phyloP scores from a whole-genome alignment of 306 rosid genomes.

The Lathyrus aphaca region DNA sequence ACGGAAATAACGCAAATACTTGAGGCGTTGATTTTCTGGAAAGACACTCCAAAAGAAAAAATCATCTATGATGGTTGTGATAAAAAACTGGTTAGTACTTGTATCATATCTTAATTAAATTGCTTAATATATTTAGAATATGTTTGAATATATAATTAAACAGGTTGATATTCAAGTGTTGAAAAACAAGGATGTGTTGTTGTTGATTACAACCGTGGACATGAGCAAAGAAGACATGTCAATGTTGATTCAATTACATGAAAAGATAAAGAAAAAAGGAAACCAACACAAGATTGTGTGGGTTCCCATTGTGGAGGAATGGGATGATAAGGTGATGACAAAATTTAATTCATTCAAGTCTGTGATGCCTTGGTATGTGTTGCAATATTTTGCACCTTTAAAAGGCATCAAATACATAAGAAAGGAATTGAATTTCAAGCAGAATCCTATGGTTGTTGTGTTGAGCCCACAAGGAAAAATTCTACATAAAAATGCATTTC shows the following conservation, averaged over 20 bases:
- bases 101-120: neutral
- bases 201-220: slow-evolving; percentile 52
- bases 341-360: slow-evolving; percentile 45
- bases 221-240: slow-evolving; percentile 42
- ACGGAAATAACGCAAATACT: slow-evolving; percentile 42
- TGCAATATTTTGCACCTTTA: slow-evolving; percentile 34
- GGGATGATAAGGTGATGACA: slow-evolving; percentile 43
- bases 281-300: too few relatives aligned
- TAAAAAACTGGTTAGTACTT: slow-evolving; percentile 35
- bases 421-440: slow-evolving; percentile 56
- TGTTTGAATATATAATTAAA: too few relatives aligned
- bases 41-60: slow-evolving; percentile 33
- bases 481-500: too few relatives aligned
- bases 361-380: slow-evolving; percentile 55
- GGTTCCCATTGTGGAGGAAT: slow-evolving; percentile 59
- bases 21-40: slow-evolving; percentile 32
- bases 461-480: too few relatives aligned
- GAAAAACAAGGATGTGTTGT: slow-evolving; percentile 45
- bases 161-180: slow-evolving; percentile 45
- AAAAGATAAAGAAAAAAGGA: slow-evolving; percentile 37
- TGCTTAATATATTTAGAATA: too few relatives aligned
- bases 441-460: too few relatives aligned
- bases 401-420: slow-evolving; percentile 51
- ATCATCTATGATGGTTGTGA: slow-evolving; percentile 54
- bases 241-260: slow-evolving; percentile 36